These are phyloP conservation scores for Tubosaeta brunneosetosa DNA, from an alignment of 768 basidiomycete genomes.

Conservation along the genomic window DNA sequence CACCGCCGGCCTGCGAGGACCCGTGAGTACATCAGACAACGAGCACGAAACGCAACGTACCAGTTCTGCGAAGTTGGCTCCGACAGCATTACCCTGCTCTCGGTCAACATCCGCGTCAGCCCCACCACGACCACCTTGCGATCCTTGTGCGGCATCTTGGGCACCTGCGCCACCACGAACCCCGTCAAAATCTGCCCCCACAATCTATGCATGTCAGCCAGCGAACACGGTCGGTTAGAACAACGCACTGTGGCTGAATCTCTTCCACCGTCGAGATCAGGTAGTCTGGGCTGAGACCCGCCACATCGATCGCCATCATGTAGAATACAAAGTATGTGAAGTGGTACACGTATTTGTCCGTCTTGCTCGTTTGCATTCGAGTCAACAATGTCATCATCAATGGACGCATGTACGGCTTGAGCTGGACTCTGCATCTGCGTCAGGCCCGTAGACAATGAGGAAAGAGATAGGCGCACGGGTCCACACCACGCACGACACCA, in stretches of 20 bases:
- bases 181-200: slow-evolving; percentile 77
- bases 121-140: slow-evolving; percentile 83
- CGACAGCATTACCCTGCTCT: slow-evolving; percentile 65
- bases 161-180: slow-evolving; percentile 75
- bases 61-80: slow-evolving; percentile 62
- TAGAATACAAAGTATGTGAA: slow-evolving; percentile 78
- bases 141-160: slow-evolving; percentile 77
- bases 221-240: not conserved
- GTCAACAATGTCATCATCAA: slow-evolving; percentile 76
- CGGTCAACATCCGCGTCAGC: slow-evolving; percentile 70
- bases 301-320: slow-evolving; percentile 67
- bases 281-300: slow-evolving; percentile 73
- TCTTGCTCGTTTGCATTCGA: slow-evolving; percentile 83
- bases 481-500: slow-evolving; percentile 64
- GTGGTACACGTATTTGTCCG: slow-evolving; percentile 79
- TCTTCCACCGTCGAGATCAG: slow-evolving; percentile 73
- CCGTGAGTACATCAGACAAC: not conserved
- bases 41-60: slow-evolving; percentile 34
- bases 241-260: slow-evolving; percentile 71
- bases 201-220: slow-evolving; percentile 38
- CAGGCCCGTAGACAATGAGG: not conserved
- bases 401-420: slow-evolving; percentile 71
- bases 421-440: slow-evolving; percentile 41
- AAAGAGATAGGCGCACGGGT: slow-evolving; percentile 44
- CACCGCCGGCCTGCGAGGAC: slow-evolving; percentile 51